phyloP scores from a whole-genome alignment of 306 rosid species.

The Quercus cerris region DNA sequence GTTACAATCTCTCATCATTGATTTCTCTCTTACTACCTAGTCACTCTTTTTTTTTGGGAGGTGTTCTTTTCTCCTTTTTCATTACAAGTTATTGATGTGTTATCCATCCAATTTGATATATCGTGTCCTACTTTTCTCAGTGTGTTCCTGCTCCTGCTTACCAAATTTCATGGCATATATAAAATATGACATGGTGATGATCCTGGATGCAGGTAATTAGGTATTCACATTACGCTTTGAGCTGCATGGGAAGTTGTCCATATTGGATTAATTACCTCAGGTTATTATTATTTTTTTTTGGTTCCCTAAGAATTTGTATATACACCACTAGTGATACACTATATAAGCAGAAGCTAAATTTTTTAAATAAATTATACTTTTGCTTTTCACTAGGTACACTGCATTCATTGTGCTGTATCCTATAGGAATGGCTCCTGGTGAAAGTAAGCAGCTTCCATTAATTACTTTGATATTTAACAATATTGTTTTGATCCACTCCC shows the following conservation, averaged over 20 bases:
- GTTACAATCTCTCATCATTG: not conserved
- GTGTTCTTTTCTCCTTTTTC: not conserved
- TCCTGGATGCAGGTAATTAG: conserved; percentile 70
- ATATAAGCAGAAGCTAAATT: not conserved
- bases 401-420: conserved; percentile 85
- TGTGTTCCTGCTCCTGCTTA: conserved; percentile 5
- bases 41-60: not conserved
- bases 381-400: conserved; percentile 63
- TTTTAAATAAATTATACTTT: conserved; percentile 14
- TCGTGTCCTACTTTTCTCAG: not conserved
- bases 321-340: not conserved
- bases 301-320: not conserved
- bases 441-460: conserved; percentile 59
- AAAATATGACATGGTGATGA: conserved; percentile 6
- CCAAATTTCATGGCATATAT: not conserved
- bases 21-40: not conserved
- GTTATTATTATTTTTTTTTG: conserved; percentile 32
- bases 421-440: conserved; percentile 72
- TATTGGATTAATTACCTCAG: conserved; percentile 86
- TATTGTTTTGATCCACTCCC: conserved; percentile 14
- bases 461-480: conserved; percentile 6
- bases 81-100: not conserved
- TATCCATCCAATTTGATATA: not conserved
- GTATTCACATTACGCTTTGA: conserved; percentile 76
- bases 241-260: conserved; percentile 70